Base-by-base conservation (phyloP, 2,329 filamentous ascomycete species). In the Aspergillus cejpii region DNA sequence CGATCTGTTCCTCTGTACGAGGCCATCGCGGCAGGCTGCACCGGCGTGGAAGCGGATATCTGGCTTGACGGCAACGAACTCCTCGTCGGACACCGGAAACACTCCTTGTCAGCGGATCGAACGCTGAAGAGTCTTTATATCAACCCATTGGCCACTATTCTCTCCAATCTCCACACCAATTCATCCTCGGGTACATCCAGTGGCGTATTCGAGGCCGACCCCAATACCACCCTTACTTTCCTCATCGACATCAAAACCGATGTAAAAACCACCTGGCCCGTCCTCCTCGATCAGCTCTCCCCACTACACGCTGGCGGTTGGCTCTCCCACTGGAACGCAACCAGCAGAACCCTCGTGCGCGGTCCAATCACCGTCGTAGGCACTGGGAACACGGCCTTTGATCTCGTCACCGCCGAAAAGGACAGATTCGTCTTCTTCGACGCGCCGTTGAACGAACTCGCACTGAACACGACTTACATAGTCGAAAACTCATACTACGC, bases 31-130 rank as follows among this genome's bases (percentile, higher is more conserved):
- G 61, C 61, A n/a, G 70, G 70, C 20, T 68, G 64, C 45, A 64
- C 66, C 3, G 63, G 69, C 33, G 62, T 74, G 10, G 72, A 75
- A 57, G 71, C 70, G 2, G 72, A 74, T 42, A 65, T 75, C 10
- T 74, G 66, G 64, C 57, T 68, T 1, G 15, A 33, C 15, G 41
- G 39, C 5, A 23, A 23, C 14, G 42, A 34, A 19, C 17, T 34
- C 7, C 31, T 34, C 31, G 17, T 34, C 5, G 31, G 31, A 2
- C 31, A 34, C 3, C 1, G 15, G 15, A 34, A 19, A 15, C 15
- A 17, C 31, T 34, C 31, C 6, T 11, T 34, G 4, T 20, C 31
- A 5, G 10, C 31, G 6, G 31, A 34, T 20, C 31, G 31, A 10
- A 34, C 31, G 6, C 2, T 34, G 5, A 34, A 12, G 15, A 17